Percentiles rank a stretch among this genome's conserved stretches.
These are phyloP conservation scores for Leccinum ochraceum DNA, from an alignment of 768 basidiomycete species.

Conservation along the genomic window DNA sequence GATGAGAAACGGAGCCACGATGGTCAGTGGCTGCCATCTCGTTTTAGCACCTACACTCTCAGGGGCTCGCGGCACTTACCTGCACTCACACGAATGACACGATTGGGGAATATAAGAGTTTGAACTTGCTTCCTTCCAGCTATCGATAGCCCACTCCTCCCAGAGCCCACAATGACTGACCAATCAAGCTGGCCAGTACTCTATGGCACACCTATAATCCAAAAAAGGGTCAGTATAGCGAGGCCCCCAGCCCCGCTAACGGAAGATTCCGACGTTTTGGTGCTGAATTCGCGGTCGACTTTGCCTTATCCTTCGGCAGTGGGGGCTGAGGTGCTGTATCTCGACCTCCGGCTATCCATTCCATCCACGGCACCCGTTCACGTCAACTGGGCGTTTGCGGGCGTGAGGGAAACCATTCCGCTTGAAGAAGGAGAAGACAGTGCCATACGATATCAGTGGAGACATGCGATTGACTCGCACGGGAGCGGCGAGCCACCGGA, in stretches of 20 bases:
- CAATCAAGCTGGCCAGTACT: conserved; percentile 5
- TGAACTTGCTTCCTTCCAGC: too few species aligned
- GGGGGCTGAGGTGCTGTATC: conserved; percentile 12
- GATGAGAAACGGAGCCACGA: neutral
- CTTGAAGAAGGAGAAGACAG: neutral
- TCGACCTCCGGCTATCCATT: conserved; percentile 22
- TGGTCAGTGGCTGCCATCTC: neutral
- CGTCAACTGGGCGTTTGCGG: conserved; percentile 19
- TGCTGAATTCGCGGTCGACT: conserved; percentile 22
- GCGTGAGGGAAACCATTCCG: conserved; percentile 12
- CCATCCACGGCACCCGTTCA: neutral
- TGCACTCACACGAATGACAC: neutral
- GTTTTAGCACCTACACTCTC: neutral
- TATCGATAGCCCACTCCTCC: neutral
- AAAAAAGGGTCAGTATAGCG: conserved; percentile 14
- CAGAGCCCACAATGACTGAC: neutral
- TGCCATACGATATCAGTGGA: conserved; percentile 17
- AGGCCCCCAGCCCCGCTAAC: conserved; percentile 11
- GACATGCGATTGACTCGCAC: conserved; percentile 19
- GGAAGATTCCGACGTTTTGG: conserved; percentile 23
- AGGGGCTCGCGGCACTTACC: neutral
- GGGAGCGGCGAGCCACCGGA: conserved; percentile 12
- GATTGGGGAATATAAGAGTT: neutral
- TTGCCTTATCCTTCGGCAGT: neutral
- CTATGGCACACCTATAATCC: conserved; percentile 11